phyloP scores from a whole-genome alignment of 371 early-diverging fungal genomes.

The Mucor sp. region DNA sequence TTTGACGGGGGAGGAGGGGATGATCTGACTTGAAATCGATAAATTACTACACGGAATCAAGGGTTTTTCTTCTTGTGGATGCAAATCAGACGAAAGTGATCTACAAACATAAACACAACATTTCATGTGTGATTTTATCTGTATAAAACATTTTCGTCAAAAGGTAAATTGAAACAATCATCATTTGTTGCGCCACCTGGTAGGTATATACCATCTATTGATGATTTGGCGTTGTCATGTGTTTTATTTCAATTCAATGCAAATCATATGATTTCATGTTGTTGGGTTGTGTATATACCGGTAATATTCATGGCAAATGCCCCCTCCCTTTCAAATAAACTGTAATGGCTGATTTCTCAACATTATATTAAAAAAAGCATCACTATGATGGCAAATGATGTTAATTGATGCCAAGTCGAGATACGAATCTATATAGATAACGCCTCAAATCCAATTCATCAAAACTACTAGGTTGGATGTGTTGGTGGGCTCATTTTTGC shows the following conservation, averaged over 20 bases:
- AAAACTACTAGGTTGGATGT: background rate
- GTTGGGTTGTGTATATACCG: no score
- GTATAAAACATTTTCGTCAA: background rate
- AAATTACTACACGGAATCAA: background rate
- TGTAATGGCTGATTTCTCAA: background rate
- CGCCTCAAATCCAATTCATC: background rate
- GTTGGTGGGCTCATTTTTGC: background rate
- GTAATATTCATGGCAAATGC: no score
- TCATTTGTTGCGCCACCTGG: background rate
- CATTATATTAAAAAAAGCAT: constrained; percentile 1
- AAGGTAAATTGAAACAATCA: background rate
- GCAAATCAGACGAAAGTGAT: constrained; percentile 1
- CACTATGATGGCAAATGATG: background rate
- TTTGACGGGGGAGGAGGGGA: background rate
- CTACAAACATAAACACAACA: background rate
- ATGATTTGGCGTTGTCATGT: background rate
- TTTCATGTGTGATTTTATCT: background rate
- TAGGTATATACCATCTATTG: background rate
- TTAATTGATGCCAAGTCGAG: background rate
- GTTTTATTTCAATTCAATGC: background rate
- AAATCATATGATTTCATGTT: background rate
- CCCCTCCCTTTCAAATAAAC: background rate
- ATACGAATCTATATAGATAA: background rate
- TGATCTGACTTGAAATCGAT: background rate
- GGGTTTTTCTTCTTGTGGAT: background rate